A percentile compares a stretch with the other conserved stretches of the same genome.
Evolutionary conservation across 108 stramenopile genomes (phyloP).

Genomic region (Licmophora abbreviata): DNA sequence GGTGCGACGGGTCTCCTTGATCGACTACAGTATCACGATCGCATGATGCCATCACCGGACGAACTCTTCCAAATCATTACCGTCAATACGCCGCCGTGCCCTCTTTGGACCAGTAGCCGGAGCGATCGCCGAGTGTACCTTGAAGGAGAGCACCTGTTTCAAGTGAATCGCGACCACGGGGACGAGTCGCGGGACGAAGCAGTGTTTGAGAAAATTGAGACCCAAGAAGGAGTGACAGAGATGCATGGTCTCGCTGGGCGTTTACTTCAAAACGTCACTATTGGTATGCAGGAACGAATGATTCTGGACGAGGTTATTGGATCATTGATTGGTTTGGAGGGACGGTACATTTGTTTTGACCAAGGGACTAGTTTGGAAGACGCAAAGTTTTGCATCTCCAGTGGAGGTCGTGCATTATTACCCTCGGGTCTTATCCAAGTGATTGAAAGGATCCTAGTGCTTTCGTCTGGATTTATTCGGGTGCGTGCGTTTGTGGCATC

Average conservation of each 20-base stretch:
- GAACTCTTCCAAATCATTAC: conserved; percentile 54
- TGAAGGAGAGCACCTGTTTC: neutral
- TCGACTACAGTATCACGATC: conserved; percentile 36
- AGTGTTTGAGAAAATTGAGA: conserved; percentile 2
- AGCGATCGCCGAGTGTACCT: no score
- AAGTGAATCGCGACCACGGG: conserved; percentile 11
- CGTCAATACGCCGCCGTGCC: conserved; percentile 41
- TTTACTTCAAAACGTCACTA: conserved; percentile 12
- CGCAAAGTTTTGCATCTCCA: neutral
- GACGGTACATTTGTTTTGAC: conserved; percentile 30
- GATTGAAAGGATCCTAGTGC: conserved; percentile 59
- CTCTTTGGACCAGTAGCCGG: no score
- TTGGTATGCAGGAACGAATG: conserved; percentile 46
- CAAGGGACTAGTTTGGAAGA: conserved; percentile 5
- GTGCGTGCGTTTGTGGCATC: conserved; percentile 60
- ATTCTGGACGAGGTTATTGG: conserved; percentile 72
- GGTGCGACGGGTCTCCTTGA: no score
- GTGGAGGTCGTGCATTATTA: conserved; percentile 10
- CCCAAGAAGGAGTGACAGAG: neutral
- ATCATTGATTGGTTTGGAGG: conserved; percentile 76
- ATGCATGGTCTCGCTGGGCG: neutral
- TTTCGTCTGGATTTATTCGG: conserved; percentile 51
- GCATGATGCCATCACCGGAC: conserved; percentile 31
- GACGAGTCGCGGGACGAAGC: conserved; percentile 15
- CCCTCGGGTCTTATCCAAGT: conserved; percentile 43